Base-by-base conservation (phyloP, 306 rosid genomes). In the Urtica urens region DNA sequence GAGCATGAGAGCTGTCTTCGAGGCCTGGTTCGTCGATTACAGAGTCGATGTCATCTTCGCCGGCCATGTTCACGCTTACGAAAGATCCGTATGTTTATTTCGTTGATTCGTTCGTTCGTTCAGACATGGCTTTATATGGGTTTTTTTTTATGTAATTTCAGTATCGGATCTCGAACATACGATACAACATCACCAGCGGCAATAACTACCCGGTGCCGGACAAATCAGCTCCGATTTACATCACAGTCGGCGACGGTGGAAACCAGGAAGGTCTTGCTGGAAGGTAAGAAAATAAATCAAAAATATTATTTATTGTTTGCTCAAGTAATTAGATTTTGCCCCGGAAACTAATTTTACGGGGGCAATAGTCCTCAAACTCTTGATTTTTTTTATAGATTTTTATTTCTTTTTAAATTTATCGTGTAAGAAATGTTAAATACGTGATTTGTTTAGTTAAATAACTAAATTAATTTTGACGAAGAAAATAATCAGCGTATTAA, bases 51-150 rank as follows among this genome's bases (percentile, higher is more conserved):
- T 77, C 23, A 46, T 85, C 57, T 92, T 92, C 73, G 99, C 99
- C 18, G 99, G 99, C 28, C 99, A 92, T 63, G 99, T 92, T 53
- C 99, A 92, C 72, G 99, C 96, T 23, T 92, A 92, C 54, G 99
- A 92, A 76, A 78, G 99, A 85, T 92, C 99, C 1, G 99, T 92
- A 82, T 10, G 20, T 51, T 13, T 22, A 51, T 51, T 2, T 7
- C 20, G 35, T 18, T 29, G n/a, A n/a, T 49, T 49, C n/a, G 6
- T 31, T 20, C 38, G 26, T 46, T 46, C 9, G 51, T 15, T 22
- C 26, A 14, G 20, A 46, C 16, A 23, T 31, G 25, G 23, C 3
- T 44, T 46, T 25, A 12, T 12, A 1, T 46, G 5, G 9, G 20
- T 24, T 46, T 46, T 16, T 9, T 56, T 49, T 16, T 40, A 46